Evolutionary conservation across 2,329 filamentous ascomycete genomes (phyloP).

Genomic region (Pseudodiploospora longispora): DNA sequence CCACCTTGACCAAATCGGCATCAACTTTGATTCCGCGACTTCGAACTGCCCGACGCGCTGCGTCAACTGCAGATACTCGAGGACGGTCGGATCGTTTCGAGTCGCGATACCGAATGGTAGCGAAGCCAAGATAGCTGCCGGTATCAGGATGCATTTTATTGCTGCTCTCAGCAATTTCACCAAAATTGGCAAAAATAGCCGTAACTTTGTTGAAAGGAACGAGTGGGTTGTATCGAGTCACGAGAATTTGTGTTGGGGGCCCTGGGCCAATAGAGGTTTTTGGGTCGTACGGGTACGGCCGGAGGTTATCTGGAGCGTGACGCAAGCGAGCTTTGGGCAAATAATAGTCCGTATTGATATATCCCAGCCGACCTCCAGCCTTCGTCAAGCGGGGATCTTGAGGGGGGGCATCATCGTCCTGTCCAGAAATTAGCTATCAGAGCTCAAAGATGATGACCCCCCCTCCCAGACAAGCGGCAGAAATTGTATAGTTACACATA

Average conservation of each 20-base stretch:
- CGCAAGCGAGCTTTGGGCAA: slow-evolving; percentile 63
- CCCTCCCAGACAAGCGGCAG: slow-evolving; percentile 34
- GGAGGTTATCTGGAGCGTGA: slow-evolving; percentile 69
- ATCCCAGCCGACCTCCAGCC: slow-evolving; percentile 52
- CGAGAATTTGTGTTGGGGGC: slow-evolving; percentile 82
- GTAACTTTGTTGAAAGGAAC: slow-evolving; percentile 70
- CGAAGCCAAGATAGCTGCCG: slow-evolving; percentile 88
- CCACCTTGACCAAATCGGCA: slow-evolving; percentile 66
- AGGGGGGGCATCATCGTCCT: slow-evolving; percentile 73
- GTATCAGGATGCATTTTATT: slow-evolving; percentile 95
- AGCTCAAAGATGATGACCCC: slow-evolving; percentile 50
- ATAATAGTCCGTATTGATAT: slow-evolving; percentile 63
- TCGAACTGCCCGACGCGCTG: slow-evolving; percentile 72
- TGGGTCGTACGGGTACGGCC: slow-evolving; percentile 72
- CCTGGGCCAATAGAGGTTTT: slow-evolving; percentile 81
- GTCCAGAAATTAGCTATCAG: slow-evolving; percentile 53
- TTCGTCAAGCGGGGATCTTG: slow-evolving; percentile 74
- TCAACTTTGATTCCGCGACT: slow-evolving; percentile 75
- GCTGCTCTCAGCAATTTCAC: slow-evolving; percentile 81
- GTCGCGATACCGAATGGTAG: slow-evolving; percentile 83
- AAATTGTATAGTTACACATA: slow-evolving; percentile 48
- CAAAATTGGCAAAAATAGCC: slow-evolving; percentile 70
- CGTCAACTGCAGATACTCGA: slow-evolving; percentile 61
- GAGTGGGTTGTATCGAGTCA: slow-evolving; percentile 92
- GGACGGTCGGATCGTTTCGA: slow-evolving; percentile 36